phyloP scores from a whole-genome alignment of 164 flowering plant genomes.

The Chimonanthus salicifolius region DNA sequence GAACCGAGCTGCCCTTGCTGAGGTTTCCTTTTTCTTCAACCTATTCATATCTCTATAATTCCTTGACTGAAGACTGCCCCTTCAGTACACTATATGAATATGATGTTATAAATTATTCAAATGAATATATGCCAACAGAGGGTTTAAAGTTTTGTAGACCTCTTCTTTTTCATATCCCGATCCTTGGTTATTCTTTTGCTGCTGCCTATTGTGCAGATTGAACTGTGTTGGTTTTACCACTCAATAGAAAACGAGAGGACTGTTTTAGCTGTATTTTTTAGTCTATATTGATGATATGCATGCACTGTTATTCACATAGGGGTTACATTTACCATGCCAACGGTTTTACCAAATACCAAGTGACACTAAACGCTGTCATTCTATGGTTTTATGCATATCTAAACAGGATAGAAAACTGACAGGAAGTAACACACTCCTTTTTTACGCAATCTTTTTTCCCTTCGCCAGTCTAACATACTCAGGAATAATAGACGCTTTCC shows the following conservation, averaged over 20 bases:
- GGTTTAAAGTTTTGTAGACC: background rate
- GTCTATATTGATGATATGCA: background rate
- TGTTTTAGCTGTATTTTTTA: background rate
- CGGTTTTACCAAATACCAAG: too few species aligned
- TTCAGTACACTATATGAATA: background rate
- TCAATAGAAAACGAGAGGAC: background rate
- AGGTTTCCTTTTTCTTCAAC: conserved; percentile 43
- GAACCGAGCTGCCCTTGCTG: conserved; percentile 67
- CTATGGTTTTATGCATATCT: too few species aligned
- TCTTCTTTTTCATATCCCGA: background rate
- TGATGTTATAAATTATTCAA: background rate
- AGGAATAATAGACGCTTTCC: too few species aligned
- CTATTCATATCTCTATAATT: background rate
- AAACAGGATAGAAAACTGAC: too few species aligned
- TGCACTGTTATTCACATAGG: too few species aligned
- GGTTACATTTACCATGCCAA: too few species aligned
- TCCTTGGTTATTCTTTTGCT: background rate
- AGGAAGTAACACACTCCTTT: too few species aligned
- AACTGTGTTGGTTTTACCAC: background rate
- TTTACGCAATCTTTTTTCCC: too few species aligned
- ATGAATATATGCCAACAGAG: background rate
- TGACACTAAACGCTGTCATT: too few species aligned
- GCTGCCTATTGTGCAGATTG: background rate
- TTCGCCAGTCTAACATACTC: too few species aligned
- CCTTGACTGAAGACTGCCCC: background rate